Evolutionary conservation across 768 basidiomycete genomes (phyloP), one percentile per base, ranked within the genome.

Genomic region (Hemileccinum impolitum): DNA sequence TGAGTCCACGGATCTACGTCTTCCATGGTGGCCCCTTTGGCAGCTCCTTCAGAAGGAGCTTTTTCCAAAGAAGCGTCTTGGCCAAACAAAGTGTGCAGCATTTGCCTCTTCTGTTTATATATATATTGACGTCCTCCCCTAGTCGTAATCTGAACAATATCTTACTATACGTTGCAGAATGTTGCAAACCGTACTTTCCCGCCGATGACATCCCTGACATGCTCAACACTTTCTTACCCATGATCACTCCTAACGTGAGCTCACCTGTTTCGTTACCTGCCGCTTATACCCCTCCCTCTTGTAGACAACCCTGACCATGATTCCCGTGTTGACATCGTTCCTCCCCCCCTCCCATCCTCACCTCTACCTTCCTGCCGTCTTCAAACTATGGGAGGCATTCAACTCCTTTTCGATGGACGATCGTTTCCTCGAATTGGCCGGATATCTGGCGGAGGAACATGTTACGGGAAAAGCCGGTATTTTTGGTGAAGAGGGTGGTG

Each of bases 11-110:
- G 90, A 91, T 61, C 73, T 92, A 26, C 71, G 81, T 54, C 79
- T 92, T 3, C 72, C 80, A 2, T 92, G 90, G 90, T 54, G 72
- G 52, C 84, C 87, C 11, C 72, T 92, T n/a, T 92, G 90, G 89
- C 72, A 78, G 14, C 71, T 75, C 21, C 67, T 92, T 25, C 75
- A 85, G 68, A 86, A 81, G 64, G 89, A 91, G 56, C 62, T 91
- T 0, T 87, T 85, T 78, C 80, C 81, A 6, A 88, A 86, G 68
- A 76, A 77, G 47, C 75, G 82, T 56, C 71, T 80, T 17, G 72
- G 76, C 18, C 84, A 86, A 52, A 63, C 74, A 21, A 75, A 78
- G 84, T 87, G 65, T 59, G 80, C 65, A n/a, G 38, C 11, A 43
- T 52, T 31, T 18, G 19, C n/a, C 19, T 43, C 6, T 6, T 28